Evolutionary conservation across 2,329 filamentous ascomycete genomes (phyloP).

Genomic region (Cladophialophora bantiana): DNA sequence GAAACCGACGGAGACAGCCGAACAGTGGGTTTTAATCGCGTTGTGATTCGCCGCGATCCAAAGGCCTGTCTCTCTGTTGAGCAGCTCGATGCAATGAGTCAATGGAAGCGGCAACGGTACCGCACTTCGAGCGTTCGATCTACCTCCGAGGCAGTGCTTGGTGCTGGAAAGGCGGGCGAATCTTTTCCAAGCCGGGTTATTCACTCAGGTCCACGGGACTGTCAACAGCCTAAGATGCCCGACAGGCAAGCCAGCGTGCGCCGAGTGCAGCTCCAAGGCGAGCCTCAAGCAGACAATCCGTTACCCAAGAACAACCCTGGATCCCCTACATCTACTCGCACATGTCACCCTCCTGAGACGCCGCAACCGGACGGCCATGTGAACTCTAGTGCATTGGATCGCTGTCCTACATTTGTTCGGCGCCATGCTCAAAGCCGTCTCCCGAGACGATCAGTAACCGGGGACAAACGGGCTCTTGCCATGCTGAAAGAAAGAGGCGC

Average conservation of each 20-base stretch:
- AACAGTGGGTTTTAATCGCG: background rate
- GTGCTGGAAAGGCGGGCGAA: background rate
- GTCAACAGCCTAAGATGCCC: background rate
- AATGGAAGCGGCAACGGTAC: constrained; percentile 14
- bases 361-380: background rate
- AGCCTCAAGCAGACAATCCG: constrained; percentile 1
- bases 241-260: background rate
- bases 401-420: constrained; percentile 33
- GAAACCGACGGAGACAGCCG: constrained; percentile 11
- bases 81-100: constrained; percentile 1
- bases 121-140: constrained; percentile 20
- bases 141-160: constrained; percentile 15
- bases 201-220: background rate
- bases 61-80: constrained; percentile 2
- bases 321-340: background rate
- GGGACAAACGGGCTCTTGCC: constrained; percentile 22
- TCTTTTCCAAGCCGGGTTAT: background rate
- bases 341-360: background rate
- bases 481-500: constrained; percentile 24
- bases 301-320: background rate
- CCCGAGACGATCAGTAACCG: constrained; percentile 17
- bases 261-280: background rate
- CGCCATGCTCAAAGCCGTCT: constrained; percentile 26
- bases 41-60: constrained; percentile 8
- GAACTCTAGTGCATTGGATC: constrained; percentile 12